Evolutionary conservation across 257 asterid species (phyloP).

Genomic region (Datura wrightii): DNA sequence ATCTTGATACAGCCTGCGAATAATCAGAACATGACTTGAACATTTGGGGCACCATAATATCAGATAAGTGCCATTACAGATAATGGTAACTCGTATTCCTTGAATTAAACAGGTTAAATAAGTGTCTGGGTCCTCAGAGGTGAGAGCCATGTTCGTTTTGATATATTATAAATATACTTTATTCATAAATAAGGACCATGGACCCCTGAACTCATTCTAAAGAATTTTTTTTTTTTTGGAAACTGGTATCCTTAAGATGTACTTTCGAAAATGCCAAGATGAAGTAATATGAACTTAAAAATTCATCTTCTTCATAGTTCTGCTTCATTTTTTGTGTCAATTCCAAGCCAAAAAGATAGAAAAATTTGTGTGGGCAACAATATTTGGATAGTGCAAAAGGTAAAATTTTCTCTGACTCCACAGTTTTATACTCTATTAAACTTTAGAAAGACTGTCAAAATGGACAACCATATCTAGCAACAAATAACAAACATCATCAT

Average conservation of each 20-base stretch:
- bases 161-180: not conserved
- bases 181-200: constrained; percentile 1
- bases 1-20: not conserved
- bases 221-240: not conserved
- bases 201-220: not conserved
- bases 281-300: not conserved
- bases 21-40: constrained; percentile 22
- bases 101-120: not conserved
- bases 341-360: not conserved
- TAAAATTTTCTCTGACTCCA: not conserved
- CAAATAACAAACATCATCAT: constrained; percentile 4
- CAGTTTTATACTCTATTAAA: not conserved
- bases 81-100: not conserved
- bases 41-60: not conserved
- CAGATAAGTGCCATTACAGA: not conserved
- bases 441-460: constrained; percentile 13
- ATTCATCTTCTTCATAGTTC: not conserved
- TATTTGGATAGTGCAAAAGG: not conserved
- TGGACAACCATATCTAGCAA: not conserved
- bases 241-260: not conserved
- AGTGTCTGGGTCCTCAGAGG: not conserved
- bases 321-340: not conserved
- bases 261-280: not conserved
- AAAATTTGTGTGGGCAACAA: not conserved
- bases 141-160: constrained; percentile 7